A percentile compares a stretch with the other conserved stretches of the same genome.
Evolutionary conservation across 2,329 filamentous ascomycete species (phyloP).

Genomic region (Phyllosticta citrichinensis): DNA sequence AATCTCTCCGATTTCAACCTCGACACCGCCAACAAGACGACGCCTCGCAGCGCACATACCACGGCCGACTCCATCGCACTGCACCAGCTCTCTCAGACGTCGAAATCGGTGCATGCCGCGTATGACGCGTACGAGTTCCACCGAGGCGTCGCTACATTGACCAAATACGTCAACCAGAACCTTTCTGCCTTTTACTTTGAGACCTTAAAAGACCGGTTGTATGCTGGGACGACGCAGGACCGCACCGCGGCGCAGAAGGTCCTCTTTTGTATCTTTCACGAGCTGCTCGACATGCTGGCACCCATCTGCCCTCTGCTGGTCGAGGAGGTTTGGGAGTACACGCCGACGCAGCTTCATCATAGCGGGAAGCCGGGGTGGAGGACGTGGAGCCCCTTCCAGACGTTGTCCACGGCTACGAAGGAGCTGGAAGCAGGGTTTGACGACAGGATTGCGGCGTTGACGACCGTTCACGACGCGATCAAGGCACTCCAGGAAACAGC

Average conservation of each 20-base stretch:
- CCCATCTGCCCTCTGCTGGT: conserved; percentile 76
- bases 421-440: conserved; percentile 17
- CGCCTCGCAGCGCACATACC: background rate
- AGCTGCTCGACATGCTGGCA: conserved; percentile 67
- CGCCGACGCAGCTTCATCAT: conserved; percentile 53
- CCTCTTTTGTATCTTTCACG: conserved; percentile 53
- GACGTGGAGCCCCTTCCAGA: conserved; percentile 13
- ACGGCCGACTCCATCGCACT: conserved; percentile 54
- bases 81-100: conserved; percentile 58
- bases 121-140: conserved; percentile 73
- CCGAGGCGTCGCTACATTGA: conserved; percentile 62
- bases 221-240: conserved; percentile 65
- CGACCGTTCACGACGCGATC: conserved; percentile 52
- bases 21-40: conserved; percentile 15
- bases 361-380: conserved; percentile 23
- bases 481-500: conserved; percentile 68
- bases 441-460: conserved; percentile 29
- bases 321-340: conserved; percentile 77
- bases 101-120: conserved; percentile 52
- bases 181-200: conserved; percentile 93
- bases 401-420: background rate
- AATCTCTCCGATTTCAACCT: conserved; percentile 36
- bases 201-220: conserved; percentile 80
- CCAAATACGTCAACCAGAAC: conserved; percentile 71
- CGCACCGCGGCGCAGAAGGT: conserved; percentile 47